Percentiles rank a stretch among this genome's conserved stretches.
These are phyloP conservation scores for Gleditsia sinensis DNA, from an alignment of 306 rosid species.

Conservation along the genomic window DNA sequence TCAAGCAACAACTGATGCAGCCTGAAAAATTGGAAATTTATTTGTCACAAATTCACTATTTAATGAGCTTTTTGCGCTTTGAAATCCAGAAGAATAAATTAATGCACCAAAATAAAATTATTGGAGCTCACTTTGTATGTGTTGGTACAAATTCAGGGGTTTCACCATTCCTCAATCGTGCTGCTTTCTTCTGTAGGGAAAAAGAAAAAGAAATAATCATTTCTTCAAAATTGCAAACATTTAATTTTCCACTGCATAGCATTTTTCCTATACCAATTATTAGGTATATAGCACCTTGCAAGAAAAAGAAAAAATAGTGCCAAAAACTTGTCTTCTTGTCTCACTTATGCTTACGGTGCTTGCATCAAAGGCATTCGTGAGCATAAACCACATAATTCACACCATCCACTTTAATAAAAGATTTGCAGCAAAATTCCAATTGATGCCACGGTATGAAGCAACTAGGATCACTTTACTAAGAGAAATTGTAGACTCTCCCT, in stretches of 20 bases:
- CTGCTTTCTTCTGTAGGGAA: conserved; percentile 62
- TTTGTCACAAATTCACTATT: conserved; percentile 36
- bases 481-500: background rate
- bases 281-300: background rate
- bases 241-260: conserved; percentile 27
- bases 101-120: conserved; percentile 37
- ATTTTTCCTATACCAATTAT: background rate
- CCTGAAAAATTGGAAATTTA: conserved; percentile 52
- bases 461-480: background rate
- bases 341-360: background rate
- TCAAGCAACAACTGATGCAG: conserved; percentile 82
- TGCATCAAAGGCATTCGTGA: background rate
- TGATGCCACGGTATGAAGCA: background rate
- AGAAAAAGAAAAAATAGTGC: background rate
- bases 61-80: conserved; percentile 23
- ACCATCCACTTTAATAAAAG: background rate
- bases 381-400: background rate
- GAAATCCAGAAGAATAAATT: conserved; percentile 27
- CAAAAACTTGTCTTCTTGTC: background rate
- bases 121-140: conserved; percentile 77
- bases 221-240: conserved; percentile 14
- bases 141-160: conserved; percentile 61
- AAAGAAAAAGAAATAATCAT: conserved; percentile 31
- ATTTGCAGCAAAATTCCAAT: background rate
- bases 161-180: conserved; percentile 68